Conservation (phyloP, 345 rosid species). For the Corymbia maculata region DNA sequence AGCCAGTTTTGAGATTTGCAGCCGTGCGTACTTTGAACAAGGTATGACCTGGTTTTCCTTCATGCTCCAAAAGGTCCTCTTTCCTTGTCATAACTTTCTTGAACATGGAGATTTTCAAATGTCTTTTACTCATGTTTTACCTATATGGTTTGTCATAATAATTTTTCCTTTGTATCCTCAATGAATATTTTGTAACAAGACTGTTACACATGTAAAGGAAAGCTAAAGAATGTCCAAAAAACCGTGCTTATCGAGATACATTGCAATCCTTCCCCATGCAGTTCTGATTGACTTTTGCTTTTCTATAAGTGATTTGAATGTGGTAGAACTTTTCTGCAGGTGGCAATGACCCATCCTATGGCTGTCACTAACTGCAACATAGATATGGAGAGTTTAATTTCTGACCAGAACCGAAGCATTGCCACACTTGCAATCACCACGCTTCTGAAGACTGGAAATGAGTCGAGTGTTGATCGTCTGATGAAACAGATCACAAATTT, state of each 20-base stretch:
- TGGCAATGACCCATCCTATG: constrained; percentile 99
- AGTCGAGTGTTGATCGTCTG: constrained; percentile 93
- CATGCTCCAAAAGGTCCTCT: not conserved
- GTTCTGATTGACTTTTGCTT: not conserved
- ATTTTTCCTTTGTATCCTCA: not conserved
- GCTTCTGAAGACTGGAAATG: constrained; percentile 94
- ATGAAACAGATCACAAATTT: constrained; percentile 98
- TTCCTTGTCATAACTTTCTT: not conserved
- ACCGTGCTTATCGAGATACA: not conserved
- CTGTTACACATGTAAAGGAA: not conserved
- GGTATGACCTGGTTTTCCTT: constrained; percentile 21
- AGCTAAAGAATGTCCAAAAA: not conserved
- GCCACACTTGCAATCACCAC: constrained; percentile 99
- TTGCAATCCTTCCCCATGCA: not conserved
- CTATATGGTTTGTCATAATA: not conserved
- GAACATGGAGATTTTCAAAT: not conserved
- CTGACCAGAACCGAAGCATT: constrained; percentile 98
- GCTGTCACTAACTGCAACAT: constrained; percentile 99
- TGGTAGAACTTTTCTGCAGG: constrained; percentile 28
- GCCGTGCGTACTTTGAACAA: constrained; percentile 98
- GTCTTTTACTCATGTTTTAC: not conserved
- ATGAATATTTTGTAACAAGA: not conserved
- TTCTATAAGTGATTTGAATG: not conserved
- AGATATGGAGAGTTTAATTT: constrained; percentile 97
- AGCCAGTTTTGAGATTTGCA: constrained; percentile 95